Evolutionary conservation across 2,329 filamentous ascomycete species (phyloP), one percentile per base, ranked within the genome.

Genomic region (Clonostachys rosea): DNA sequence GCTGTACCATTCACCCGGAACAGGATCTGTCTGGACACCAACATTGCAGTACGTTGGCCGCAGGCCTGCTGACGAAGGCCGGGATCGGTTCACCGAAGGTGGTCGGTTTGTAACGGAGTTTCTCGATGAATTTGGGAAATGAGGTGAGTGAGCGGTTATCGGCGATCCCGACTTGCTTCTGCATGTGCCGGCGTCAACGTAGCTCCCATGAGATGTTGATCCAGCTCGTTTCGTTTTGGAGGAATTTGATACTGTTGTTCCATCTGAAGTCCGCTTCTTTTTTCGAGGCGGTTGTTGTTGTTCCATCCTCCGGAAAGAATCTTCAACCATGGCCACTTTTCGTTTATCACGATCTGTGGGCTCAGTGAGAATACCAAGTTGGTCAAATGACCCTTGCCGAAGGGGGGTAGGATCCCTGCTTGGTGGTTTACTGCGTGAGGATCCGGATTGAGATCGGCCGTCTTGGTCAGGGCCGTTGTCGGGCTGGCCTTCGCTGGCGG

Each of bases 321-420:
- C 79, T 53, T 86, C 83, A 0, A 84, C 74, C 75, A 82, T 82
- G 17, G 80, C 78, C 11, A 86, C 75, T 54, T 86, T 86, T 35
- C 83, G 71, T 63, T 86, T 86, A 51, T 86, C 83, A 33, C 83
- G 75, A 52, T 86, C 81, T 1, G 83, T 84, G 7, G 77, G 79
- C 52, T 83, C 81, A 1, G 80, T 84, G 48, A 84, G 64, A 54
- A 84, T 82, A 5, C 77, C 78, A 2, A 79, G 62, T 10, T 79
- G 78, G 45, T 84, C 75, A 48, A 81, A 76, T 1, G 79, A 79
- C 24, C 81, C 83, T 55, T 83, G 77, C 7, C 76, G 72, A 14
- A 73, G 64, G 3, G 84, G 84, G 4, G 84, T 86, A 53, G 80
- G 71, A 53, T 87, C 84, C 46, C 84, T 77, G 56, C 83, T 87